Base-by-base conservation (phyloP, 495 filamentous ascomycete genomes). In the Hypomontagnella submonticulosa region DNA sequence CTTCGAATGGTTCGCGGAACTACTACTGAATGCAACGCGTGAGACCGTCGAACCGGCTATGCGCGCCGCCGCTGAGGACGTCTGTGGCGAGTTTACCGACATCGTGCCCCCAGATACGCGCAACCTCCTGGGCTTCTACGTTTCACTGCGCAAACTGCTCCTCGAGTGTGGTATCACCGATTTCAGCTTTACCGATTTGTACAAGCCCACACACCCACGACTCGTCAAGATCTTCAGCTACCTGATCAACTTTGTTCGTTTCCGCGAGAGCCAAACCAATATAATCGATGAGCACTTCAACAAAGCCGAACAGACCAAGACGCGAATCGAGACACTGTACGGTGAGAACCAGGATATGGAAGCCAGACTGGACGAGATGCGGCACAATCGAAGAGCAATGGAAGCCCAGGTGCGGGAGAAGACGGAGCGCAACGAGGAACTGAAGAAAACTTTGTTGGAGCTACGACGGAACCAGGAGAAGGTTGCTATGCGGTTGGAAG, bases 161-260 rank as follows among this genome's bases (percentile, higher is more conserved):
- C 71, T 86, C 33, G 92, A 97, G 80, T 97, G 95, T 73, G 91
- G 92, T 38, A 90, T 99, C 62, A 87, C 87, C 60, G 95, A 99
- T 75, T 97, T 99, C 71, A 92, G 88, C 12, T 97, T 98, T 76
- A 85, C 86, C 27, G 95, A 99, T 71, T 76, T 99, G 4, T 90
- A 91, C 63, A 91, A 89, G 76, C 95, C 95, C 19, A 96, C 92
- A 10, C 90, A 92, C 71, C 88, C 88, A 52, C 89, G 95, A 51
- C 84, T 99, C 4, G 88, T 91, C 60, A 92, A 91, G 76, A 93
- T 97, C 59, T 93, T 98, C 70, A 94, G 90, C 23, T 97, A 97
- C 72, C 82, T 98, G 51, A 98, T 99, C 77, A 99, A 99, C 77
- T 99, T 99, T 77, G 92, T 97, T 49, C 86, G 95, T 47, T 99